Conservation (phyloP, 192 early-diverging fungal species). For the Coemansia sp. region DNA sequence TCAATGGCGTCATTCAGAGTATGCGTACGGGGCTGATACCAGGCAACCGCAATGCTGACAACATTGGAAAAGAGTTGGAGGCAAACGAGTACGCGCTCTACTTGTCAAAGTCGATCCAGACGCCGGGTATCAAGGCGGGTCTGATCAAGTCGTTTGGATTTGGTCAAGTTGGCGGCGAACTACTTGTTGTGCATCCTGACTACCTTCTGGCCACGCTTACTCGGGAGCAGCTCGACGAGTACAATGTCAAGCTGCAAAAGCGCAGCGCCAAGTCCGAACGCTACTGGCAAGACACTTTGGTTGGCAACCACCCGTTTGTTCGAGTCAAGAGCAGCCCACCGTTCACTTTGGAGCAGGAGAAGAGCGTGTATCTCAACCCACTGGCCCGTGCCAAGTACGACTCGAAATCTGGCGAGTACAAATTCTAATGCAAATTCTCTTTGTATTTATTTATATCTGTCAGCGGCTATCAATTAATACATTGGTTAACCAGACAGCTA, state of each 20-base stretch:
- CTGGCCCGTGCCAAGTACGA: constrained; percentile 18
- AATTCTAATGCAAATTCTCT: constrained; percentile 7
- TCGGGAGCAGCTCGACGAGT: constrained; percentile 6
- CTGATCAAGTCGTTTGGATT: constrained; percentile 69
- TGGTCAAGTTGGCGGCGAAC: constrained; percentile 68
- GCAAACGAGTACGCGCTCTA: constrained; percentile 81
- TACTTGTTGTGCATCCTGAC: constrained; percentile 66
- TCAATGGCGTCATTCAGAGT: constrained; percentile 83
- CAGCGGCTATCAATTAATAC: too few species aligned
- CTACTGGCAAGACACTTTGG: constrained; percentile 30
- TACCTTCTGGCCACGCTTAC: constrained; percentile 53
- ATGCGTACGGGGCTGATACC: constrained; percentile 83
- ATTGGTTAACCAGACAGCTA: too few species aligned
- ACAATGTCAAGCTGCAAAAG: constrained; percentile 12
- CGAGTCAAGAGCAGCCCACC: constrained; percentile 26
- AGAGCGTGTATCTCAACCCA: constrained; percentile 20
- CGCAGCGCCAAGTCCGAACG: constrained; percentile 2
- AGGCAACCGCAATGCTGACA: constrained; percentile 79
- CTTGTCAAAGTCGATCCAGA: constrained; percentile 66
- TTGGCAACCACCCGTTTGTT: constrained; percentile 38
- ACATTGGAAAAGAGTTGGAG: constrained; percentile 57
- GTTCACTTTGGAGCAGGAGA: constrained; percentile 22
- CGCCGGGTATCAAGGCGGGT: constrained; percentile 64
- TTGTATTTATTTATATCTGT: too few species aligned
- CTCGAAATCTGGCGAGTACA: constrained; percentile 5